Evolutionary conservation across 768 basidiomycete genomes (phyloP), one percentile per base, ranked within the genome.

Genomic region (Leccinum truebloodii): DNA sequence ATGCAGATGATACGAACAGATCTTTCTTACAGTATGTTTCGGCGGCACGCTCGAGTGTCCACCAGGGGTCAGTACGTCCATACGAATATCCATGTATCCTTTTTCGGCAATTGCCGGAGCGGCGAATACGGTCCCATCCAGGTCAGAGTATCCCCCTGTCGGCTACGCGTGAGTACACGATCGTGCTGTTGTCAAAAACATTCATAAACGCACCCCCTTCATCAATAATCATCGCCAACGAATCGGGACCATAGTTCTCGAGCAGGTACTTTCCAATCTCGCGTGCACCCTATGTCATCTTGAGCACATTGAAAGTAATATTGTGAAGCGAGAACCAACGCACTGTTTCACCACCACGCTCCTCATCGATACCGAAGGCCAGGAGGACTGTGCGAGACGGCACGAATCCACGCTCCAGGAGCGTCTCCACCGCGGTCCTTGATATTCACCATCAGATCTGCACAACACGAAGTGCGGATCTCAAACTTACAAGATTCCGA

Each of bases 21-120:
- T 2, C 18, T 16, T 26, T 64, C 74, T 63, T 72, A 76, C 82
- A 8, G 86, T 86, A 66, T 86, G 84, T n/a, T 68, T 57, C 9
- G 81, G 81, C 6, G 85, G 85, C 2, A 77, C 75, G 62, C 79
- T 81, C 3, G 84, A 84, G 66, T 85, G 86, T 0, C 86, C 84
- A 16, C 84, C 84, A 0, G 79, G 76, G 2, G 79, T 77, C 30
- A 71, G 63, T 7, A 83, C 78, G 18, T 79, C 73, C 54, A 84
- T 66, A 9, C 75, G 69, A 26, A 79, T 69, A 52, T 79, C 75
- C 52, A 79, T 58, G 60, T 78, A 78, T 3, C 81, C 83, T 65
- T 81, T 81, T 68, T 82, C 80, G 4, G 66, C 61, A 32, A 77
- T 68, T 1, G 63, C 64, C 1, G 74, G 74, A 13, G 67, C 65